Evolutionary conservation across 352 stramenopile species (phyloP).

Genomic region (Globisporangium orthogonon): DNA sequence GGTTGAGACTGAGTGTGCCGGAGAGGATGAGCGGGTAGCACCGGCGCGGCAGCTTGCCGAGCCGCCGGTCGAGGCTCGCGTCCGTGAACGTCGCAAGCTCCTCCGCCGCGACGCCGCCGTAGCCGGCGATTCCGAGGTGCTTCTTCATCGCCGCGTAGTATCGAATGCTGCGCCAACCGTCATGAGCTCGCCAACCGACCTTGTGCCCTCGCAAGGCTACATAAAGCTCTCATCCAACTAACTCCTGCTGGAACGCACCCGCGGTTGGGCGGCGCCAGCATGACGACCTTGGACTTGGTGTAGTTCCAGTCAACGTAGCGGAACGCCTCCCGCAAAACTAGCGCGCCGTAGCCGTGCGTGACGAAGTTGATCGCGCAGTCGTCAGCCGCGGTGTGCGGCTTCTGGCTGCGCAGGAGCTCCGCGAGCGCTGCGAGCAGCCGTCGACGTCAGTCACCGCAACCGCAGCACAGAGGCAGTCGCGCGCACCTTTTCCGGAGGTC

Average conservation of each 20-base stretch:
- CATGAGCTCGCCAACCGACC: too few relatives aligned
- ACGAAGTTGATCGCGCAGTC: conserved; percentile 64
- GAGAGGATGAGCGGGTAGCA: conserved; percentile 59
- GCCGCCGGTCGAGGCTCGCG: conserved; percentile 36
- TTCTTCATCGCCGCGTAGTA: conserved; percentile 62
- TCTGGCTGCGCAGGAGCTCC: conserved; percentile 44
- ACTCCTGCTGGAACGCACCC: conserved; percentile 21
- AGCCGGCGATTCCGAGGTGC: conserved; percentile 40
- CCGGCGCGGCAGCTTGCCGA: conserved; percentile 57
- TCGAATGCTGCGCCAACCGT: conserved; percentile 23
- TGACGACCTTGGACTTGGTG: conserved; percentile 66
- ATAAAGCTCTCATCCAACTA: too few relatives aligned
- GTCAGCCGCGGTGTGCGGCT: conserved; percentile 52
- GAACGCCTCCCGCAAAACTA: conserved; percentile 70
- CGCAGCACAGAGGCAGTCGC: background rate
- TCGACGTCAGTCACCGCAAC: background rate
- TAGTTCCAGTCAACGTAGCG: conserved; percentile 65
- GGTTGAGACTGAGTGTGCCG: conserved; percentile 62
- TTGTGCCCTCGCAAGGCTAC: too few relatives aligned
- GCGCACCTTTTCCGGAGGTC: conserved; percentile 31
- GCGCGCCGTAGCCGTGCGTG: conserved; percentile 61
- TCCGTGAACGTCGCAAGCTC: conserved; percentile 37
- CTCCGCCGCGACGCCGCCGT: conserved; percentile 50
- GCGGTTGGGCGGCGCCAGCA: conserved; percentile 65
- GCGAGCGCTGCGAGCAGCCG: conserved; percentile 23